These are phyloP conservation scores for Hortaea werneckii DNA, from an alignment of 2,329 filamentous ascomycete species.

Conservation along the genomic window DNA sequence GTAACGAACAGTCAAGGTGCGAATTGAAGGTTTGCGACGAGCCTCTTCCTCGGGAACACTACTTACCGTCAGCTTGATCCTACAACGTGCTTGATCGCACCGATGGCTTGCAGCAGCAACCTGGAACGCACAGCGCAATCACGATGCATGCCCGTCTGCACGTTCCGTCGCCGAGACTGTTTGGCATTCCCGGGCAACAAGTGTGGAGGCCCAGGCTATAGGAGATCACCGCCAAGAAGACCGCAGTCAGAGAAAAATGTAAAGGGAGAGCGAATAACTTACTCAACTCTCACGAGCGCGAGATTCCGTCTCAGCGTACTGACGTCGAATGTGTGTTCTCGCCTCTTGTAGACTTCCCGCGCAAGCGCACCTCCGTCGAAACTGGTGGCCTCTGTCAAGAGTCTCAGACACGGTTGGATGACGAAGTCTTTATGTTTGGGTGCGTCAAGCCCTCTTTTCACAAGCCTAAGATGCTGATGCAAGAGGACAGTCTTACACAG, in stretches of 20 bases:
- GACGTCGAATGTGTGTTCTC: conserved; percentile 60
- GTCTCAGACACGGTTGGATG: conserved; percentile 75
- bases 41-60: conserved; percentile 45
- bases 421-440: conserved; percentile 77
- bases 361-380: conserved; percentile 80
- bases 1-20: conserved; percentile 74
- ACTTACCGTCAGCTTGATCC: not conserved
- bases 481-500: conserved; percentile 76
- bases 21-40: conserved; percentile 61
- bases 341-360: conserved; percentile 63
- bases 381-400: conserved; percentile 74
- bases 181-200: too few species aligned
- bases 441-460: conserved; percentile 68
- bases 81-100: too few species aligned
- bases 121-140: too few species aligned
- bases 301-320: conserved; percentile 74
- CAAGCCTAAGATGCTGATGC: conserved; percentile 67
- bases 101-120: too few species aligned
- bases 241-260: too few species aligned
- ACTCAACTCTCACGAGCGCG: conserved; percentile 50
- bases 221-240: too few species aligned
- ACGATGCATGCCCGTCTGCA: too few species aligned
- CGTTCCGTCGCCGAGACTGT: too few species aligned
- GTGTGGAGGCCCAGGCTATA: too few species aligned
- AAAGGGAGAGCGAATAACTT: conserved; percentile 11